These are phyloP conservation scores for Metarhizium anisopliae DNA, from an alignment of 2,329 filamentous ascomycete genomes.

Conservation along the genomic window DNA sequence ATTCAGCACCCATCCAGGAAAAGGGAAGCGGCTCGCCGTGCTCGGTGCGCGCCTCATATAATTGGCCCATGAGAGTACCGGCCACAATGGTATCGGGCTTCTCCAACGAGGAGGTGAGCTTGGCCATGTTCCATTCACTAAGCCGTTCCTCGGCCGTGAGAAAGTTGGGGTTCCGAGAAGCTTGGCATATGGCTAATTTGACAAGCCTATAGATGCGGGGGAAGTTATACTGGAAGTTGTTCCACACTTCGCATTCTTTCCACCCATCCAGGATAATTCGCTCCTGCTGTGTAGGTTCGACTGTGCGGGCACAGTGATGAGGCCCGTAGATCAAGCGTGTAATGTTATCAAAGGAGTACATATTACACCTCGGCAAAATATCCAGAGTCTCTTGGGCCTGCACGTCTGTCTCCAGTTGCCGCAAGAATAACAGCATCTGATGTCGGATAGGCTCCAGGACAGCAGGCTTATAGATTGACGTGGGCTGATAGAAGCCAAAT, in stretches of 20 bases:
- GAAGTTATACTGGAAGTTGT: neutral
- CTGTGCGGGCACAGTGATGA: neutral
- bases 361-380: neutral
- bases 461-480: neutral
- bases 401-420: neutral
- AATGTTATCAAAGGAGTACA: neutral
- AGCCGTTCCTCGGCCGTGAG: neutral
- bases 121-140: neutral
- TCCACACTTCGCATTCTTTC: neutral
- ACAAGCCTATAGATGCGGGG: neutral
- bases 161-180: neutral
- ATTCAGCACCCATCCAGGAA: neutral
- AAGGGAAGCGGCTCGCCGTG: neutral
- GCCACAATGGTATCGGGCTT: neutral
- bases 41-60: neutral
- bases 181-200: neutral
- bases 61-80: neutral
- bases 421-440: too few relatives aligned
- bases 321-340: neutral
- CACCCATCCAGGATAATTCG: neutral
- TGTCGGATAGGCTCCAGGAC: neutral
- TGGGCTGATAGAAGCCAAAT: neutral
- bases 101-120: neutral
- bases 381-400: neutral
- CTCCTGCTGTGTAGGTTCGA: neutral